Evolutionary conservation across 805 yeast species (phyloP).

Genomic region (Lachancea lanzarotensis): DNA sequence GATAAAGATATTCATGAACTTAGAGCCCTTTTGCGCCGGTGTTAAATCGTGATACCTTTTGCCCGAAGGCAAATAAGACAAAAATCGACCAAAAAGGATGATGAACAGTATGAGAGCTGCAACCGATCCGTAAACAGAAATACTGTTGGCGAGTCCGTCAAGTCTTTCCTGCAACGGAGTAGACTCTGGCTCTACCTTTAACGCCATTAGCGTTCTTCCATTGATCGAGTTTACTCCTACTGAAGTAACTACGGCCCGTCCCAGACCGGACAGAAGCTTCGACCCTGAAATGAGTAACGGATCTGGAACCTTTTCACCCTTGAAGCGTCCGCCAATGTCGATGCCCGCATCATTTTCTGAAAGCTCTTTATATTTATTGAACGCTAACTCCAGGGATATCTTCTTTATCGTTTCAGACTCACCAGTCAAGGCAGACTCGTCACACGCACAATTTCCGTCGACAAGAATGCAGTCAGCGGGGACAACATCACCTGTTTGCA

Average conservation of each 20-base stretch:
- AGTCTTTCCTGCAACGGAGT: slow-evolving; percentile 88
- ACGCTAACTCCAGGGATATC: slow-evolving; percentile 42
- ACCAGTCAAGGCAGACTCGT: slow-evolving; percentile 90
- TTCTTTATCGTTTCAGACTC: slow-evolving; percentile 82
- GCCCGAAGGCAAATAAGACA: slow-evolving; percentile 51
- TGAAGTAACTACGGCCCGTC: slow-evolving; percentile 79
- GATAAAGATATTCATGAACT: slow-evolving; percentile 77
- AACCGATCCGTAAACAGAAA: slow-evolving; percentile 86
- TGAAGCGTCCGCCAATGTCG: slow-evolving; percentile 34
- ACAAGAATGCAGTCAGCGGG: slow-evolving; percentile 83
- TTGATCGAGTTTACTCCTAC: slow-evolving; percentile 86
- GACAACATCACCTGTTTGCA: slow-evolving; percentile 91
- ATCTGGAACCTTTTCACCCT: slow-evolving; percentile 54
- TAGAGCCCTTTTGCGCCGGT: slow-evolving; percentile 74
- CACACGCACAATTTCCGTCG: slow-evolving; percentile 74
- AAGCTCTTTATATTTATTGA: slow-evolving; percentile 26
- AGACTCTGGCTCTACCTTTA: slow-evolving; percentile 66
- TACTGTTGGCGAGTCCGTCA: slow-evolving; percentile 79
- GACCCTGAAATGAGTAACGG: slow-evolving; percentile 90
- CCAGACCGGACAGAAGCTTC: slow-evolving; percentile 79
- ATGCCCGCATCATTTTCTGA: slow-evolving; percentile 18
- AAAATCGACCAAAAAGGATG: slow-evolving; percentile 70
- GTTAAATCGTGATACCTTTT: slow-evolving; percentile 40
- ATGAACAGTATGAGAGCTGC: slow-evolving; percentile 79
- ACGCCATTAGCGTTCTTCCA: slow-evolving; percentile 83